Evolutionary conservation across 345 rosid species (phyloP).

Genomic region (Salix caprea): DNA sequence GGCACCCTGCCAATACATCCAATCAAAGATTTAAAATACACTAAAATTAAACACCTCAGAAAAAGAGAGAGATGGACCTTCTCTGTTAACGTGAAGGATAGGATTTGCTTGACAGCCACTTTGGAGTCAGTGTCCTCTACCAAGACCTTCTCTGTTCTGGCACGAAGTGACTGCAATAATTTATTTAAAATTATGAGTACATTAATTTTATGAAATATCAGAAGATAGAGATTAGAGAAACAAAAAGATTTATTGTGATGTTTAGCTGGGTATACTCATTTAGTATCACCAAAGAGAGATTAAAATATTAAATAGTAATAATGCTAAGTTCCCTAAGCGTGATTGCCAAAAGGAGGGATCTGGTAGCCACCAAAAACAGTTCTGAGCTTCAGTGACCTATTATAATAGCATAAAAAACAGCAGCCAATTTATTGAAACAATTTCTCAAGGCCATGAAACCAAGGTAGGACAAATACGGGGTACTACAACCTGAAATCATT

Average conservation of each 20-base stretch:
- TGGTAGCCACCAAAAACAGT: too few species aligned
- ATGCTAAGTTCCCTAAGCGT: too few species aligned
- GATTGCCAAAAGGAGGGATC: too few species aligned
- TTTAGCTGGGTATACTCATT: not conserved
- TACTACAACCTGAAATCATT: too few species aligned
- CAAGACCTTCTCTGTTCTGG: slow-evolving; percentile 55
- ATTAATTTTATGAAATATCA: not conserved
- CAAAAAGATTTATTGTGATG: not conserved
- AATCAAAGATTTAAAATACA: not conserved
- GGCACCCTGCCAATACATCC: slow-evolving; percentile 55
- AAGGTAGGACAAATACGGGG: not conserved
- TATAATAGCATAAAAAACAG: too few species aligned
- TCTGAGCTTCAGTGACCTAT: too few species aligned
- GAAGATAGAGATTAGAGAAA: slow-evolving; percentile 1
- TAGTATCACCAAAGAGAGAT: not conserved
- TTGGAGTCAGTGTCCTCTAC: slow-evolving; percentile 48
- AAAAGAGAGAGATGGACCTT: slow-evolving; percentile 33
- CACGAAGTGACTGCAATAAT: slow-evolving; percentile 69
- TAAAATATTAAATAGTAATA: not conserved
- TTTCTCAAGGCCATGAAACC: not conserved
- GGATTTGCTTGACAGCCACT: slow-evolving; percentile 56
- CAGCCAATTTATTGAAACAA: too few species aligned
- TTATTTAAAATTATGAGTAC: slow-evolving; percentile 1
- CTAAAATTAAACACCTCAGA: not conserved
- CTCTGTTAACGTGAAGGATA: slow-evolving; percentile 75